Base-by-base conservation (phyloP, 768 basidiomycete genomes). In the Boletus coccyginus region DNA sequence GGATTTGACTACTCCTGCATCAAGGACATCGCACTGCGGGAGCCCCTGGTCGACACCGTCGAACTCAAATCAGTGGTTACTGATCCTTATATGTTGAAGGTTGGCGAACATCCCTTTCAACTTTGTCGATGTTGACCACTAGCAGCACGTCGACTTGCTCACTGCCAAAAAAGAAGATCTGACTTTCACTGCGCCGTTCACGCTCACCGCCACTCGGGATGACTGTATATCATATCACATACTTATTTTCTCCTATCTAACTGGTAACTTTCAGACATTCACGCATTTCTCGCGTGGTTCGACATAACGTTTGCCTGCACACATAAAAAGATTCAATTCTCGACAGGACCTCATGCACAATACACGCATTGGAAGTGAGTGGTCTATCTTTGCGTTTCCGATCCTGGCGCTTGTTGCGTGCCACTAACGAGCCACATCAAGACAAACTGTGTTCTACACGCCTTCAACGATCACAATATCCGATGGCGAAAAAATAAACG, bases 1-100 rank as follows among this genome's bases (percentile, higher is more conserved):
- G 97, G 97, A 27, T 98, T 99, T 74, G 95, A 99, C 74, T 99
- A 92, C 75, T 97, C 94, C 40, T 98, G 97, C 72, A 98, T 99
- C 80, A 98, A 98, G 75, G 94, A 97, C 71, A 97, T 99, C 63
- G 97, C 97, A 3, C 77, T 99, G 53, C 83, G 91, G 32, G 97
- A 99, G 70, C 97, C 97, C 43, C 79, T 99, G 45, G 97, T 99
- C 33, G 97, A 99, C 74, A 97, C 94, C n/a, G 97, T 99, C 56
- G 97, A 99, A 62, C 77, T 98, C 63, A 96, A 95, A 74, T 78
- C 94, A 3, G 95, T 98, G 54, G 94, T 94, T 41, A 94, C 94
- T 3, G 87, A 95, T 72, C 96, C 97, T 40, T 96, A 81, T 67
- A 74, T 85, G 71, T 80, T 99, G 74, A 96, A 95, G 79, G 93